phyloP scores from a whole-genome alignment of 1,284 basidiomycete species.

The Phellopilus nigrolimitatus region DNA sequence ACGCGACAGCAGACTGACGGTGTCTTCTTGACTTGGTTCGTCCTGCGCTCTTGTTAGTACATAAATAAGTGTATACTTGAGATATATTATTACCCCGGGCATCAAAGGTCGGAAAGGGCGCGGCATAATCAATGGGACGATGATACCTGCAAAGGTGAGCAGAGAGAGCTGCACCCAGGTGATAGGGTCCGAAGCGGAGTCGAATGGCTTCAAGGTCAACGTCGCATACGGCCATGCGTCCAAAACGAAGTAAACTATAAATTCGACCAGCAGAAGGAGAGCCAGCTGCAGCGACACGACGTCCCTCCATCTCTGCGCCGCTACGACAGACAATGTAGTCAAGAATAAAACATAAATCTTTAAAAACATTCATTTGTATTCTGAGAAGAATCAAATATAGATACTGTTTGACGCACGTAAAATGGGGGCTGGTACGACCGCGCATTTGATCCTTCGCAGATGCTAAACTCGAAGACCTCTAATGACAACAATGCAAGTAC shows the following conservation, averaged over 20 bases:
- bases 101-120: constrained; percentile 41
- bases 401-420: constrained; percentile 9
- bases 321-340: constrained; percentile 20
- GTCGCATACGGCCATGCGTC: constrained; percentile 48
- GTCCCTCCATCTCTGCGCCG: constrained; percentile 19
- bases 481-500: constrained; percentile 10
- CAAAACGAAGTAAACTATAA: constrained; percentile 42
- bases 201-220: constrained; percentile 35
- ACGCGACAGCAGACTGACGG: constrained; percentile 12
- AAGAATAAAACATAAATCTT: constrained; percentile 23
- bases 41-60: no score
- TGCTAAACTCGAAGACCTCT: constrained; percentile 1
- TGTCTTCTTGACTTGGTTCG: constrained; percentile 16
- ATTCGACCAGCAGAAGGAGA: constrained; percentile 35
- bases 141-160: constrained; percentile 35
- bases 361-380: neutral
- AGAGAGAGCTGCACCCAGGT: constrained; percentile 37
- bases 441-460: neutral
- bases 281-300: constrained; percentile 25
- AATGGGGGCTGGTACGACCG: constrained; percentile 3
- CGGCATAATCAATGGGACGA: constrained; percentile 45
- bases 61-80: no score
- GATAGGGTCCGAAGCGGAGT: constrained; percentile 33
- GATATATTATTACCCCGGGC: constrained; percentile 32
- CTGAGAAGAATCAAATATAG: neutral